Base-by-base conservation (phyloP, 495 filamentous ascomycete species). In the Talaromyces wortmannii region DNA sequence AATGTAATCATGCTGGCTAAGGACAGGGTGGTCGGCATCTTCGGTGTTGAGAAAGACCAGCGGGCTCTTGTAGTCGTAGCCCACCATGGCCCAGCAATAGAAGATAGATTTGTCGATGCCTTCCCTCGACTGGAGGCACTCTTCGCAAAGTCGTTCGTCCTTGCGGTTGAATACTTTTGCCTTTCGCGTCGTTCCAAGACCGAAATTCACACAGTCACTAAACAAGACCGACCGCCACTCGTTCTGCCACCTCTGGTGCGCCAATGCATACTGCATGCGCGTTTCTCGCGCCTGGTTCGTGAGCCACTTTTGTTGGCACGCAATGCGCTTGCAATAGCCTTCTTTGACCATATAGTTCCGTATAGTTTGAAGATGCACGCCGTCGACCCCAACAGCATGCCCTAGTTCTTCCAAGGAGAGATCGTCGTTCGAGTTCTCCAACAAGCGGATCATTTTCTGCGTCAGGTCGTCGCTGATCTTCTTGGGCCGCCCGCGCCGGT, bases 261-360 rank as follows among this genome's bases (percentile, higher is more conserved):
- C 55, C 17, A 49, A n/a, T 15, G 55, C 48, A 56, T 56, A 56
- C 33, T 56, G 47, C 55, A 56, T 50, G 15, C 55, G 47, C 8
- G 32, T n/a, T 12, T 56, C 55, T 18, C 36, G 16, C 15, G 55
- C 47, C n/a, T 32, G 48, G 29, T 56, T 49, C 18, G 55, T 31
- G n/a, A 56, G 32, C 55, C 55, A 56, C 32, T 50, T 50, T 32
- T 56, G 18, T 23, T 56, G 55, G 31, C 55, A 56, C 5, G 55
- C 47, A 15, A 56, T 56, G 30, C 55, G 32, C 17, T 56, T 56
- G 36, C 55, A 56, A 36, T 56, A 56, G 6, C 55, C 55, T 45
- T 56, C 55, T 23, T 56, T 56, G 48, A 56, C 45, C 55, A 56
- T 56, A 18, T 56, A 45, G 31, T 56, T 56, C 30, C 55, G 55